phyloP scores from a whole-genome alignment of 495 filamentous ascomycete genomes.

The Tirmania nivea region DNA sequence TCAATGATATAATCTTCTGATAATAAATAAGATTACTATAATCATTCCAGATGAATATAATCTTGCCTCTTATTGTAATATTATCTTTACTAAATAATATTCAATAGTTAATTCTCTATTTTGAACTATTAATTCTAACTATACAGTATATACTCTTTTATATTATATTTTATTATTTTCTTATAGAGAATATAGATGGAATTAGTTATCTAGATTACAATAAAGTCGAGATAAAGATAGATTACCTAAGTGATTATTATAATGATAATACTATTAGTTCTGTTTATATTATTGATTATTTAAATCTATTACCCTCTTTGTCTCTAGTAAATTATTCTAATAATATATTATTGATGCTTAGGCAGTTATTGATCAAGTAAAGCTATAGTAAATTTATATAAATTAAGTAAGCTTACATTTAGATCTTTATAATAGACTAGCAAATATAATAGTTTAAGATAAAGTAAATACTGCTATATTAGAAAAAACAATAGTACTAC shows the following conservation, averaged over 20 bases:
- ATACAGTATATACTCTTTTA: constrained; percentile 8
- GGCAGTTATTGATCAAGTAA: neutral
- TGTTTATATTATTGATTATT: constrained; percentile 1
- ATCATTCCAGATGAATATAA: neutral
- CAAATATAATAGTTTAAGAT: neutral
- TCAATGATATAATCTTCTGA: neutral
- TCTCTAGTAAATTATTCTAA: constrained; percentile 4
- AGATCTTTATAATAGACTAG: constrained; percentile 6
- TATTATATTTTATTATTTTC: constrained; percentile 11
- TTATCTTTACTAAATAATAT: neutral
- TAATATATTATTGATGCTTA: constrained; percentile 7
- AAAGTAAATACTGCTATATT: neutral
- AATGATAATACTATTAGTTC: constrained; percentile 7
- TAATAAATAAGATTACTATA: neutral
- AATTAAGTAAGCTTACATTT: constrained; percentile 4
- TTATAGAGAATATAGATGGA: neutral
- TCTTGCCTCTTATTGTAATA: neutral
- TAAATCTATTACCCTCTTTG: constrained; percentile 1
- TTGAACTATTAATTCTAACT: neutral
- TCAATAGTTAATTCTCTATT: neutral
- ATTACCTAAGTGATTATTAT: neutral
- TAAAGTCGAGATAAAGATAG: too few species aligned
- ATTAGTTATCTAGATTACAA: constrained; percentile 2
- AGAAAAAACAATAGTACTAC: constrained; percentile 1
- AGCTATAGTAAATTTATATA: neutral